Evolutionary conservation across 2,329 filamentous ascomycete species (phyloP).

Genomic region (Ascochyta pisi): DNA sequence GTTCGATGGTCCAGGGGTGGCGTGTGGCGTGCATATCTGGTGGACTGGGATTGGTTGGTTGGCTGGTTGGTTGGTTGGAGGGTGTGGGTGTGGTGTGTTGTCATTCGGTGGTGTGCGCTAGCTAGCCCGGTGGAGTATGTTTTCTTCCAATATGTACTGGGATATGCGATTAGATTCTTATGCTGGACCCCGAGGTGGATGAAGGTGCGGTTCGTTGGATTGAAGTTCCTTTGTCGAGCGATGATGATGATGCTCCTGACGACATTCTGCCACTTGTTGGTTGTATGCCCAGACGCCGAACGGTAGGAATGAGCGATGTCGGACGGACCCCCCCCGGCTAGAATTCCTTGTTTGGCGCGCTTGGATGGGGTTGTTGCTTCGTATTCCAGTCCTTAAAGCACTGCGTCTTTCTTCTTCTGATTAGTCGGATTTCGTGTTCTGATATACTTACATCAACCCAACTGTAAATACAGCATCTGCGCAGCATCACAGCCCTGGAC

Average conservation of each 20-base stretch:
- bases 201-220: background rate
- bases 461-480: too few relatives aligned
- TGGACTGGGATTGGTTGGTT: background rate
- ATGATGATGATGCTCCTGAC: background rate
- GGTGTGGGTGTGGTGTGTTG: background rate
- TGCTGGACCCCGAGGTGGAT: background rate
- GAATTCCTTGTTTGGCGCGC: background rate
- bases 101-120: background rate
- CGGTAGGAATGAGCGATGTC: constrained; percentile 9
- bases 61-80: background rate
- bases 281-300: constrained; percentile 3
- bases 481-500: too few relatives aligned
- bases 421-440: too few relatives aligned
- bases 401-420: too few relatives aligned
- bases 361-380: background rate
- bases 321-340: background rate
- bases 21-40: constrained; percentile 2
- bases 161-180: too few relatives aligned
- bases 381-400: too few relatives aligned
- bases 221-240: too few relatives aligned
- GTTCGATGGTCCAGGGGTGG: constrained; percentile 10
- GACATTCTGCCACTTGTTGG: background rate
- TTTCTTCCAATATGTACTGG: too few relatives aligned
- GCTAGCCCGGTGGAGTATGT: too few relatives aligned
- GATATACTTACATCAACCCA: too few relatives aligned